Conservation (phyloP, 257 asterid genomes). For the Scutellaria galericulata region DNA sequence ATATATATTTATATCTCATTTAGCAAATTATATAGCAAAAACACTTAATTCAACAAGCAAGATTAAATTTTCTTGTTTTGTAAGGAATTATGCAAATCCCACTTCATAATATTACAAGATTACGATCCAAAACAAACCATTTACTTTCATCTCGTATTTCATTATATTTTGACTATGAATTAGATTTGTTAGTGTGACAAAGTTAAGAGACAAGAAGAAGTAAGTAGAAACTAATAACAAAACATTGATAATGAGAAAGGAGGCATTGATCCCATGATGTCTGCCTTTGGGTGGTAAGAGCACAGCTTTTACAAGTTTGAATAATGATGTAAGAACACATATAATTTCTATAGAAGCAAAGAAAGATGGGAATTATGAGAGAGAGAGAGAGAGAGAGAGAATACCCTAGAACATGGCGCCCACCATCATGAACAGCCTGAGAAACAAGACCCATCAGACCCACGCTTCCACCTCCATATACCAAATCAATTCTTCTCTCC, state of each 20-base stretch:
- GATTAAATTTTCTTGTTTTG: no score
- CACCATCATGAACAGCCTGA: constrained; percentile 99
- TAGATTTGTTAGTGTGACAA: background rate
- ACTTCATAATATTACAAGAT: background rate
- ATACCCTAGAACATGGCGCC: constrained; percentile 98
- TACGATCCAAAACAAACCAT: no score
- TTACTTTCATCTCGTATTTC: background rate
- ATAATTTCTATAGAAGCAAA: background rate
- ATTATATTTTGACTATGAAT: no score
- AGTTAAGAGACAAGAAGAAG: background rate
- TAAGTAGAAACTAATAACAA: constrained; percentile 25
- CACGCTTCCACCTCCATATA: constrained; percentile 99
- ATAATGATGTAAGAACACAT: background rate
- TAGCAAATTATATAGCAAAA: background rate
- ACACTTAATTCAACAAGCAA: no score
- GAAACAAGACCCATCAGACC: constrained; percentile 99
- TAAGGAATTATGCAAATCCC: background rate
- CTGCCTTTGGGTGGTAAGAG: constrained; percentile 55
- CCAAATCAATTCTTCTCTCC: constrained; percentile 92
- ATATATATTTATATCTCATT: background rate
- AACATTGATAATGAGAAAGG: constrained; percentile 27
- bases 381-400: constrained; percentile 11
- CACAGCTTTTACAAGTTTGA: constrained; percentile 26
- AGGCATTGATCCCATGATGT: constrained; percentile 70
- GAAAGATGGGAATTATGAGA: background rate